These are phyloP conservation scores for Pythium phragmitis DNA, from an alignment of 352 stramenopile genomes.

Conservation along the genomic window DNA sequence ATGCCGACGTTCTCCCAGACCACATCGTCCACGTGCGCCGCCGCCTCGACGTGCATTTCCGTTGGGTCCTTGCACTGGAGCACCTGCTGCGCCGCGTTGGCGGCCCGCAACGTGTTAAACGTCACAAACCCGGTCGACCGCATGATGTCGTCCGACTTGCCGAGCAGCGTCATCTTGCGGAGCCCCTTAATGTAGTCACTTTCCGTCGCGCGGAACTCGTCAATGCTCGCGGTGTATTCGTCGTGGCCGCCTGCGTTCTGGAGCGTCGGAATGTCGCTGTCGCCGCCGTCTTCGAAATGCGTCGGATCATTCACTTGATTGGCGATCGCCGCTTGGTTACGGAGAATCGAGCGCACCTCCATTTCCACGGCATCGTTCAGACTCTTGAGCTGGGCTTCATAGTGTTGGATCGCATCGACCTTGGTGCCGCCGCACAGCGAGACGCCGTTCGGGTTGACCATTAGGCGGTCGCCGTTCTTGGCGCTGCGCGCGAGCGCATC, in stretches of 20 bases:
- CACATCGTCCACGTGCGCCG: constrained; percentile 61
- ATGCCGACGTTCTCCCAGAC: constrained; percentile 83
- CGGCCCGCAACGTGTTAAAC: constrained; percentile 70
- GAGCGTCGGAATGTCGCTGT: constrained; percentile 31
- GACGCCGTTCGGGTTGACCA: constrained; percentile 34
- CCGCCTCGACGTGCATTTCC: constrained; percentile 68
- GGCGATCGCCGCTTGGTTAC: constrained; percentile 62
- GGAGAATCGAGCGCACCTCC: constrained; percentile 65
- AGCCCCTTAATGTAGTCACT: constrained; percentile 56
- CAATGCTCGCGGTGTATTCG: constrained; percentile 11
- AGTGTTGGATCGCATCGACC: constrained; percentile 73
- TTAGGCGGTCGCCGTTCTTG: constrained; percentile 57
- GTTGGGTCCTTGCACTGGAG: constrained; percentile 72
- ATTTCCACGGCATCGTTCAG: constrained; percentile 77
- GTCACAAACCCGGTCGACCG: constrained; percentile 74
- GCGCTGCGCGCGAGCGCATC: constrained; percentile 59
- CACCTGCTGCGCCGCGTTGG: constrained; percentile 78
- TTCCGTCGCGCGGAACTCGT: constrained; percentile 32
- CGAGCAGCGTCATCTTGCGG: constrained; percentile 32
- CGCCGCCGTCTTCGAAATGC: constrained; percentile 12
- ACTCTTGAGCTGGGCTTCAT: constrained; percentile 61
- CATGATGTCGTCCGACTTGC: constrained; percentile 57
- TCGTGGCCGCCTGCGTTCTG: constrained; percentile 18
- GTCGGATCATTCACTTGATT: constrained; percentile 54
- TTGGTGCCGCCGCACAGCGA: constrained; percentile 40